Conservation (phyloP, 352 stramenopile genomes). For the Hyaloperonospora brassicae region DNA sequence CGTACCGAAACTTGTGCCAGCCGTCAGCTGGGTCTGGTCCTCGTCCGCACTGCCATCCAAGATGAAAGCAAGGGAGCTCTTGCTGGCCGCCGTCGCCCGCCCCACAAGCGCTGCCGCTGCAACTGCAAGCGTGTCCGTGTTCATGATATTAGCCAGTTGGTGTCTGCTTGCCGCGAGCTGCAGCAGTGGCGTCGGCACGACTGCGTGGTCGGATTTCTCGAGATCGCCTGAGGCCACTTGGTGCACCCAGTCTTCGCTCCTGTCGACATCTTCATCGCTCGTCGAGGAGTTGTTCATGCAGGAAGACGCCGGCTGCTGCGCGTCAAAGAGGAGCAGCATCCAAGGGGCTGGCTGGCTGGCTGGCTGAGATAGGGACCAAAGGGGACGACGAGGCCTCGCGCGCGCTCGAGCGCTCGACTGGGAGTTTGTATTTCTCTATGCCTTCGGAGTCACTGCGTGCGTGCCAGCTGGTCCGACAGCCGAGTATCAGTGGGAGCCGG, state of each 20-base stretch:
- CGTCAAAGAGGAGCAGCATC: constrained; percentile 22
- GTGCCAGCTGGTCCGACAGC: constrained; percentile 13
- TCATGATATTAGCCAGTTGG: constrained; percentile 26
- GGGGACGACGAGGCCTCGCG: too few species aligned
- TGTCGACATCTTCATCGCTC: constrained; percentile 17
- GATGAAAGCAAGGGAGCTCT: constrained; percentile 42
- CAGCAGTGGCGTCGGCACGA: constrained; percentile 10
- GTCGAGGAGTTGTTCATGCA: constrained; percentile 28
- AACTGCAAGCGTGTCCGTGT: constrained; percentile 13
- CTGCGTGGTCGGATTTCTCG: constrained; percentile 8
- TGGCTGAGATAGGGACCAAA: constrained; percentile 27
- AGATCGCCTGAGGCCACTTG: constrained; percentile 4
- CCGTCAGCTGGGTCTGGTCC: constrained; percentile 12
- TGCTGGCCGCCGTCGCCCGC: constrained; percentile 17
- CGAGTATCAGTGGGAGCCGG: constrained; percentile 3
- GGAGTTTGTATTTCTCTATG: too few species aligned
- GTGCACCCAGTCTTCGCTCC: constrained; percentile 18
- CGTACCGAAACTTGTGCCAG: constrained; percentile 26
- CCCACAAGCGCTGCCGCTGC: constrained; percentile 8
- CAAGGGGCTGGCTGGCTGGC: constrained; percentile 17
- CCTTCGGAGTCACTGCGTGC: neutral
- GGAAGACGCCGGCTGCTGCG: constrained; percentile 7
- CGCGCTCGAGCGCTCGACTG: too few species aligned
- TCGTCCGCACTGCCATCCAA: constrained; percentile 28
- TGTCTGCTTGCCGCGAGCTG: constrained; percentile 18